These are phyloP conservation scores for Boletus pseudo-olivaceus DNA, from an alignment of 768 basidiomycete genomes.

Conservation along the genomic window DNA sequence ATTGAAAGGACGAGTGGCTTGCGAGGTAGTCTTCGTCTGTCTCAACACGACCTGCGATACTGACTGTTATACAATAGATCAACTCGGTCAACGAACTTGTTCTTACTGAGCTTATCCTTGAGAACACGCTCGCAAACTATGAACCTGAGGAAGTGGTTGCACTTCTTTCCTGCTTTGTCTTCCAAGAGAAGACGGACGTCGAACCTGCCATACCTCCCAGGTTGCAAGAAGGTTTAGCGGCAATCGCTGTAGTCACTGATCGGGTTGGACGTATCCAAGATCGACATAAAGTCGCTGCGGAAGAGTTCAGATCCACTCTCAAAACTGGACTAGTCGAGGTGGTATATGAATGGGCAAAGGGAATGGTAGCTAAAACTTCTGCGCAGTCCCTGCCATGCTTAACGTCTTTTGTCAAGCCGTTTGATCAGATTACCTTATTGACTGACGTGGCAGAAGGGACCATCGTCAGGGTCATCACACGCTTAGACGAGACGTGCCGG, in stretches of 20 bases:
- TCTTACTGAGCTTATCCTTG: constrained; percentile 93
- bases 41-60: background rate
- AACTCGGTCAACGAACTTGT: constrained; percentile 98
- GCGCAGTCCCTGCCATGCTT: background rate
- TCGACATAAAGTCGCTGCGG: constrained; percentile 68
- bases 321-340: constrained; percentile 94
- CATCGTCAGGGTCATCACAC: constrained; percentile 93
- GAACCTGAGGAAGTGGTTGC: constrained; percentile 97
- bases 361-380: constrained; percentile 68
- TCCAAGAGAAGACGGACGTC: constrained; percentile 95
- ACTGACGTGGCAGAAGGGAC: constrained; percentile 97
- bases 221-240: constrained; percentile 75
- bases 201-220: constrained; percentile 80
- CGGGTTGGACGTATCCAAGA: constrained; percentile 80
- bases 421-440: constrained; percentile 86
- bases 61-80: constrained; percentile 53
- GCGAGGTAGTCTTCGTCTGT: constrained; percentile 61
- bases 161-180: constrained; percentile 92
- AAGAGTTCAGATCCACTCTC: constrained; percentile 72
- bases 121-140: constrained; percentile 87
- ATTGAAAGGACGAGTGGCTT: constrained; percentile 95
- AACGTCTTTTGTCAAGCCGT: constrained; percentile 59
- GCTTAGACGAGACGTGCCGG: constrained; percentile 93
- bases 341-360: constrained; percentile 98
- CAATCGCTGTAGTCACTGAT: constrained; percentile 75